A percentile compares a stretch with the other conserved stretches of the same genome.
phyloP scores from a whole-genome alignment of 768 basidiomycete genomes.

The Nidularia sp. region DNA sequence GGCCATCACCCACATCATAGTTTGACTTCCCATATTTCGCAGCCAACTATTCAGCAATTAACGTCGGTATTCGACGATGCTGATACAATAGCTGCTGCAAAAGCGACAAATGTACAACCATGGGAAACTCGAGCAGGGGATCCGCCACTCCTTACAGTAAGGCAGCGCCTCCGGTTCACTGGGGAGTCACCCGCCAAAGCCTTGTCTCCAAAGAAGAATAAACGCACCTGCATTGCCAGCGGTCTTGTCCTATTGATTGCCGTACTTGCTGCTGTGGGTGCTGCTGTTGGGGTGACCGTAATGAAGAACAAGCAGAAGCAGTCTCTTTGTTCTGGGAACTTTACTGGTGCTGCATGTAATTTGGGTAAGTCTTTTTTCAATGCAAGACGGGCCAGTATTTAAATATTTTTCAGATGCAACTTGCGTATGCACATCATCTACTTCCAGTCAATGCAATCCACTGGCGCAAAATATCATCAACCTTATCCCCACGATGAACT shows the following conservation, averaged over 20 bases:
- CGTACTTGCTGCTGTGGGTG: conserved; percentile 29
- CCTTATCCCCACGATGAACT: conserved; percentile 46
- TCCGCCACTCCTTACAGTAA: too few species aligned
- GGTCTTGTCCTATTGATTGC: conserved; percentile 20
- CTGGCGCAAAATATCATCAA: conserved; percentile 50
- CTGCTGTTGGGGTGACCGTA: conserved; percentile 38
- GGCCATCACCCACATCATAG: conserved; percentile 52
- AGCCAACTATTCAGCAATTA: conserved; percentile 10
- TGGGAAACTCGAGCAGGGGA: too few species aligned
- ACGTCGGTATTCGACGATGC: conserved; percentile 14
- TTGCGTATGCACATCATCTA: conserved; percentile 53
- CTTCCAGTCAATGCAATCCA: conserved; percentile 38
- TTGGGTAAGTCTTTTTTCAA: conserved; percentile 37
- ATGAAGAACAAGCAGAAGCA: conserved; percentile 18
- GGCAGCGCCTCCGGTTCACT: too few species aligned
- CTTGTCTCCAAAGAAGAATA: too few species aligned
- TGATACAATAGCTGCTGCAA: conserved; percentile 1
- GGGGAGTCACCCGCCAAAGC: too few species aligned
- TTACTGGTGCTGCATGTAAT: conserved; percentile 49
- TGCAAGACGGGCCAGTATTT: conserved; percentile 1
- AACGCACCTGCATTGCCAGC: too few species aligned
- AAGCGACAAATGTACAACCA: neutral
- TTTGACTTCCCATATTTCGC: conserved; percentile 15
- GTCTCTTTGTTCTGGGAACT: conserved; percentile 32
- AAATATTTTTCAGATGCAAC: conserved; percentile 44